Percentiles rank a stretch among this genome's conserved stretches.
Conservation (phyloP, 345 rosid species). For the Eucalyptus erythrocorys region DNA sequence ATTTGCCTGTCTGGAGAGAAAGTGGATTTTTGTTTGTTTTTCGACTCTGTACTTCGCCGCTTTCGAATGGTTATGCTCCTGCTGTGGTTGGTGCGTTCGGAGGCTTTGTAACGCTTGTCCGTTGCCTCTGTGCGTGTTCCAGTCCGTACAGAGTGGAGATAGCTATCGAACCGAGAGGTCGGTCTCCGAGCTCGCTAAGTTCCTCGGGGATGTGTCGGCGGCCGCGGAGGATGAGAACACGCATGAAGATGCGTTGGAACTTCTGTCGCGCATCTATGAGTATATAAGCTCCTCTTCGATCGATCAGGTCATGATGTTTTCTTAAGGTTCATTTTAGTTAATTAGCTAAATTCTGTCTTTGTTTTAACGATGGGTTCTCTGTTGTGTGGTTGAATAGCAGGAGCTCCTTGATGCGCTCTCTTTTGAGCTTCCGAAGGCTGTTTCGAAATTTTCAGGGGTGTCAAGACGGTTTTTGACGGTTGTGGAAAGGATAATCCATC, state of each 20-base stretch:
- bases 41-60: neutral
- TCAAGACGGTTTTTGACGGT: slow-evolving; percentile 38
- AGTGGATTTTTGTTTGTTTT: neutral
- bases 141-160: slow-evolving; percentile 29
- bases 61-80: neutral
- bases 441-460: slow-evolving; percentile 41
- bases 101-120: neutral
- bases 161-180: slow-evolving; percentile 18
- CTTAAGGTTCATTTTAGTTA: neutral
- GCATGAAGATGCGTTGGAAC: slow-evolving; percentile 19
- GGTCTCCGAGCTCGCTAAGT: slow-evolving; percentile 28
- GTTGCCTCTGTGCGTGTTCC: slow-evolving; percentile 3
- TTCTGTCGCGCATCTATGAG: slow-evolving; percentile 21
- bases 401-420: slow-evolving; percentile 53
- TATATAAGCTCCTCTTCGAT: slow-evolving; percentile 29
- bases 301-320: slow-evolving; percentile 34
- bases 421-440: slow-evolving; percentile 62
- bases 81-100: neutral
- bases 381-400: slow-evolving; percentile 19
- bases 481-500: slow-evolving; percentile 33
- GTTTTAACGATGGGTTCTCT: neutral
- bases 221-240: slow-evolving; percentile 16
- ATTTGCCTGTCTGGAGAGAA: neutral
- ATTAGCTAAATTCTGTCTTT: neutral
- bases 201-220: slow-evolving; percentile 28